Conservation (phyloP, 371 early-diverging fungal species). For the Syncephalastrum sp. region DNA sequence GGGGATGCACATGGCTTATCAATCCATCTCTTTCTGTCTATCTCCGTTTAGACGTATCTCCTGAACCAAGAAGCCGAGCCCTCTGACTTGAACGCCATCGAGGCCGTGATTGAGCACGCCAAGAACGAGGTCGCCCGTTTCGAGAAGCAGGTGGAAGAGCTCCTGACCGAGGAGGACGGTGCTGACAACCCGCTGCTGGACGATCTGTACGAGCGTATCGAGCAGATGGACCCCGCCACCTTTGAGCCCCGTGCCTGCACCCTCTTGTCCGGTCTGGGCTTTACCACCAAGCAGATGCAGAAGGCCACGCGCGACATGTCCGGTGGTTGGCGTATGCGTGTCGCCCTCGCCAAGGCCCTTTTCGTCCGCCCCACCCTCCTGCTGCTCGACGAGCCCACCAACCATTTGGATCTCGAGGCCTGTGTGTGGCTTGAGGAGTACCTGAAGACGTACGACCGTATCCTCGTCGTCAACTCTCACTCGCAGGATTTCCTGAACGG, state of each 20-base stretch:
- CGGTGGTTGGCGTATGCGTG: constrained; percentile 99
- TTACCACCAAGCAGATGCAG: constrained; percentile 80
- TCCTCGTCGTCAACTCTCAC: constrained; percentile 96
- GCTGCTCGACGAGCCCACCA: constrained; percentile 97
- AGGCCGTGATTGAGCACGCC: constrained; percentile 90
- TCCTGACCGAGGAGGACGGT: constrained; percentile 77
- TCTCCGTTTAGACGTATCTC: constrained; percentile 69
- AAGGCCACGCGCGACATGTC: constrained; percentile 94
- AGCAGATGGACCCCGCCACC: constrained; percentile 86
- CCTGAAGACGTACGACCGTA: constrained; percentile 91
- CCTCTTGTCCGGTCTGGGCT: constrained; percentile 95
- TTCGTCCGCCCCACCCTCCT: constrained; percentile 95
- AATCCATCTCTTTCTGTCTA: too few relatives aligned
- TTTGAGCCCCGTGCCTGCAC: constrained; percentile 94
- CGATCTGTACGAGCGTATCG: constrained; percentile 94
- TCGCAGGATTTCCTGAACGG: constrained; percentile 98
- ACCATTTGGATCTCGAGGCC: constrained; percentile 97
- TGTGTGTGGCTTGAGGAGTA: constrained; percentile 99
- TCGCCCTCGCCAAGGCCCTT: constrained; percentile 95
- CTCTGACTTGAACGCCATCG: constrained; percentile 86
- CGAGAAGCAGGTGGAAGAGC: constrained; percentile 88
- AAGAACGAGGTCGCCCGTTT: constrained; percentile 86
- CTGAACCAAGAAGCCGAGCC: constrained; percentile 95
- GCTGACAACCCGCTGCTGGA: constrained; percentile 90
- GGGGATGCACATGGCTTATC: background rate